Evolutionary conservation across 805 yeast genomes (phyloP).

Genomic region (Tetrapisispora namnaoensis): DNA sequence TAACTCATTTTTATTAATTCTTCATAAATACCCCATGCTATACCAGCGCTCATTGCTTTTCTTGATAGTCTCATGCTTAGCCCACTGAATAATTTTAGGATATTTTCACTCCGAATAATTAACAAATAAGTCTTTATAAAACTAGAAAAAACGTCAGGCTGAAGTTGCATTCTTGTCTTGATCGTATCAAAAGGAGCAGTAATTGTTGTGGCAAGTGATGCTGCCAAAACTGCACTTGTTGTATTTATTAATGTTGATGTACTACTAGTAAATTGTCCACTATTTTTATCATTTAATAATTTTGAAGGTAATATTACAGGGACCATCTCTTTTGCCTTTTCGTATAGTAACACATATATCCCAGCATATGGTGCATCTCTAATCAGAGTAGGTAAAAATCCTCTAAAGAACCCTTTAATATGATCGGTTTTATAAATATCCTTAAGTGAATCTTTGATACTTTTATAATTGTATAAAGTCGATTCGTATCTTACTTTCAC

Average conservation of each 20-base stretch:
- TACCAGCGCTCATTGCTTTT: slow-evolving; percentile 86
- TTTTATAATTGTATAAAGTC: slow-evolving; percentile 56
- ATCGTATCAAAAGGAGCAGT: slow-evolving; percentile 95
- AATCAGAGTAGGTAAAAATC: slow-evolving; percentile 76
- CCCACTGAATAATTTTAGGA: slow-evolving; percentile 67
- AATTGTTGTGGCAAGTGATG: slow-evolving; percentile 67
- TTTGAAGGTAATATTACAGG: slow-evolving; percentile 33
- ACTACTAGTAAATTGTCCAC: slow-evolving; percentile 26
- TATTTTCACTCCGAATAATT: slow-evolving; percentile 39
- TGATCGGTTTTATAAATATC: slow-evolving; percentile 48
- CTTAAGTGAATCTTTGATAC: slow-evolving; percentile 49
- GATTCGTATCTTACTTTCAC: slow-evolving; percentile 86
- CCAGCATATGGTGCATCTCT: slow-evolving; percentile 98
- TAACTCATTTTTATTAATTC: slow-evolving; percentile 49
- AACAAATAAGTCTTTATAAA: slow-evolving; percentile 32
- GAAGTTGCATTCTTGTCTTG: slow-evolving; percentile 81
- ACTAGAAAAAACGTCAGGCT: slow-evolving; percentile 38
- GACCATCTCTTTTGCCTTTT: slow-evolving; percentile 50
- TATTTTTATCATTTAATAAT: slow-evolving; percentile 10
- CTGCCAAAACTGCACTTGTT: slow-evolving; percentile 67
- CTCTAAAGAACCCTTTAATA: slow-evolving; percentile 66
- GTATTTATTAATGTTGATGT: slow-evolving; percentile 56
- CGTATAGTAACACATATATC: slow-evolving; percentile 76
- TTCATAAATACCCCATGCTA: slow-evolving; percentile 95
- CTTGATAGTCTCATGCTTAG: slow-evolving; percentile 68